Conservation (phyloP, 352 stramenopile species). For the Globisporangium irregulare region DNA sequence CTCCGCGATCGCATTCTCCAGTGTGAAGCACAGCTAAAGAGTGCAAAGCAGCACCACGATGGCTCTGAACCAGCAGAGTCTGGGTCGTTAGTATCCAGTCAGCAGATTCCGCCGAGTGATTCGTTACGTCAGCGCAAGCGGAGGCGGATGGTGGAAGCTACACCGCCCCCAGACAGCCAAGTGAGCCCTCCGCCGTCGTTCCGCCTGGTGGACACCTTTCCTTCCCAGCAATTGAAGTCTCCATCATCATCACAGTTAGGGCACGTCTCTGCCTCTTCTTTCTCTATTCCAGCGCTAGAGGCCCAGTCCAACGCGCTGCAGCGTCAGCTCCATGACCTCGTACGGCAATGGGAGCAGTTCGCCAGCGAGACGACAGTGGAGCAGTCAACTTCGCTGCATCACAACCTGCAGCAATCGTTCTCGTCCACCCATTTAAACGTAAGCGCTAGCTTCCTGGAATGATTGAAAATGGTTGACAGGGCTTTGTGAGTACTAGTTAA, state of each 20-base stretch:
- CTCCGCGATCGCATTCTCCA: constrained; percentile 8
- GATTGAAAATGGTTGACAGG: not conserved
- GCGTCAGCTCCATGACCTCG: constrained; percentile 2
- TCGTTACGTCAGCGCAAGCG: not conserved
- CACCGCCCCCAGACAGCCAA: not conserved
- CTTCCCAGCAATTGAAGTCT: not conserved
- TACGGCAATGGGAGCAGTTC: constrained; percentile 22
- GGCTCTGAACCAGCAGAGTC: not conserved
- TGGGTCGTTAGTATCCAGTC: not conserved
- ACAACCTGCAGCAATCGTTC: constrained; percentile 19
- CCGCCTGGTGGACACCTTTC: not conserved
- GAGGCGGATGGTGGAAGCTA: not conserved
- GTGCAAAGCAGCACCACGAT: not conserved
- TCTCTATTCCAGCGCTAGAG: not conserved
- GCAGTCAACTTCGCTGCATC: not conserved
- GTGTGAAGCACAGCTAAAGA: constrained; percentile 2
- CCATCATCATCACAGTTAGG: no score
- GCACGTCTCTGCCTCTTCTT: no score
- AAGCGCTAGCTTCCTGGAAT: not conserved
- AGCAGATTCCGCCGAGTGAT: not conserved
- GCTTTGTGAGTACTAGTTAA: not conserved
- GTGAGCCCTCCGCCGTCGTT: constrained; percentile 4
- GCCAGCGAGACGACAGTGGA: constrained; percentile 10
- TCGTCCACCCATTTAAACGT: constrained; percentile 32
- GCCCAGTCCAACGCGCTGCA: not conserved